phyloP scores from a whole-genome alignment of 2,329 filamentous ascomycete species.

The Trichoderma hamatum region DNA sequence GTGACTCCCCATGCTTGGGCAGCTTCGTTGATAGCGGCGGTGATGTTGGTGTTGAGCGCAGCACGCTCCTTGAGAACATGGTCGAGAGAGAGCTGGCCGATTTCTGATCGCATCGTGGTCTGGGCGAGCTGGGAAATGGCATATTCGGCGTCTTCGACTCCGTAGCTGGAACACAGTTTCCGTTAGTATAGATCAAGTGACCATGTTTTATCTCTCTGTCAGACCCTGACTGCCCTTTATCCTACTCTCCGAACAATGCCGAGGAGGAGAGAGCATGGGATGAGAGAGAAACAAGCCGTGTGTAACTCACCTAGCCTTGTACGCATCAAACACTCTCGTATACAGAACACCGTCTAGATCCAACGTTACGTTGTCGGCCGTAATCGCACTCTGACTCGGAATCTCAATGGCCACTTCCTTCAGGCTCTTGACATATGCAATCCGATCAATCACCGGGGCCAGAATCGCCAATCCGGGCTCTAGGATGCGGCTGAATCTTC shows the following conservation, averaged over 20 bases:
- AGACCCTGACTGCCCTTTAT: background rate
- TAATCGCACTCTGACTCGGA: constrained; percentile 95
- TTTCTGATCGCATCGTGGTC: constrained; percentile 98
- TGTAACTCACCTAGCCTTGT: constrained; percentile 80
- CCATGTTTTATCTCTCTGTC: background rate
- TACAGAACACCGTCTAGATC: constrained; percentile 96
- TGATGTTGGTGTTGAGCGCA: constrained; percentile 96
- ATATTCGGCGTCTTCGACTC: constrained; percentile 97
- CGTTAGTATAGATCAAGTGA: background rate
- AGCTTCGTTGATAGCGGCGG: constrained; percentile 97
- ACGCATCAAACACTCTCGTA: constrained; percentile 95
- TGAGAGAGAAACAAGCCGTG: background rate
- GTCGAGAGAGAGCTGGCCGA: constrained; percentile 93
- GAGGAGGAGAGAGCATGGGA: background rate
- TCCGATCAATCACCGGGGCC: constrained; percentile 88
- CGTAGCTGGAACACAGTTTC: constrained; percentile 65
- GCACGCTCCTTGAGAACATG: constrained; percentile 97
- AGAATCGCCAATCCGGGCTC: constrained; percentile 89
- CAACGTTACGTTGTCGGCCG: constrained; percentile 95
- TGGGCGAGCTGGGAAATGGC: constrained; percentile 97
- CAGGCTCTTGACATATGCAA: constrained; percentile 95
- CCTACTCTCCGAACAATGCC: background rate
- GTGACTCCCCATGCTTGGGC: constrained; percentile 96
- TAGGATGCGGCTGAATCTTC: constrained; percentile 91
- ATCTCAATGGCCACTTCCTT: constrained; percentile 98